Percentiles rank a stretch among this genome's conserved stretches.
Evolutionary conservation across 352 stramenopile species (phyloP).

Genomic region (Phytophthora litchii): DNA sequence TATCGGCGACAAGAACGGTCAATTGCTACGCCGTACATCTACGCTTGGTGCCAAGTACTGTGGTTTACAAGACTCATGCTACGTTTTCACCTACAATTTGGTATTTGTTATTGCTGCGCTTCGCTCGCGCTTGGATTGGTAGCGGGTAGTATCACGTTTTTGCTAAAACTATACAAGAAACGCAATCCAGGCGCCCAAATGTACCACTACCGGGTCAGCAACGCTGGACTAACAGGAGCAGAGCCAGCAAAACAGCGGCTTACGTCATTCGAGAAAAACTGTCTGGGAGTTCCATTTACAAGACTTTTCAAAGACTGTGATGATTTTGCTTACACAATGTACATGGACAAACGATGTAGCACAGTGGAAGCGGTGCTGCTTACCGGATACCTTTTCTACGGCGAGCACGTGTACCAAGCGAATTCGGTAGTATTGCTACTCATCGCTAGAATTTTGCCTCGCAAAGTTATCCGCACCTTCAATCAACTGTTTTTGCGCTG

Average conservation of each 20-base stretch:
- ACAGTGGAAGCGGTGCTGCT: conserved; percentile 32
- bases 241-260: conserved; percentile 3
- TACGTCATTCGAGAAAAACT: conserved; percentile 30
- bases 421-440: conserved; percentile 25
- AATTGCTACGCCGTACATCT: conserved; percentile 29
- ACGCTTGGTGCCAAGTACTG: conserved; percentile 27
- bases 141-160: conserved; percentile 16
- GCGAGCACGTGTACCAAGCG: conserved; percentile 28
- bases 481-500: conserved; percentile 33
- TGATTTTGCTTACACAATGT: conserved; percentile 26
- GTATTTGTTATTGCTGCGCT: conserved; percentile 14
- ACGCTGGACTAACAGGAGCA: conserved; percentile 4
- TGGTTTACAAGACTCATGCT: conserved; percentile 34
- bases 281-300: conserved; percentile 25
- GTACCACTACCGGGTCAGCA: conserved; percentile 26
- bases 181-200: conserved; percentile 1
- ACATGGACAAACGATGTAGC: conserved; percentile 12
- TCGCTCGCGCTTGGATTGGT: conserved; percentile 18
- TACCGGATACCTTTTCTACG: conserved; percentile 29
- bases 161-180: conserved; percentile 18
- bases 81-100: conserved; percentile 34
- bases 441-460: conserved; percentile 20
- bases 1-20: conserved; percentile 26
- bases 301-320: conserved; percentile 30
- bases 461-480: conserved; percentile 31